These are phyloP conservation scores for Lachancea nothofagi DNA, from an alignment of 805 yeast species.

Conservation along the genomic window DNA sequence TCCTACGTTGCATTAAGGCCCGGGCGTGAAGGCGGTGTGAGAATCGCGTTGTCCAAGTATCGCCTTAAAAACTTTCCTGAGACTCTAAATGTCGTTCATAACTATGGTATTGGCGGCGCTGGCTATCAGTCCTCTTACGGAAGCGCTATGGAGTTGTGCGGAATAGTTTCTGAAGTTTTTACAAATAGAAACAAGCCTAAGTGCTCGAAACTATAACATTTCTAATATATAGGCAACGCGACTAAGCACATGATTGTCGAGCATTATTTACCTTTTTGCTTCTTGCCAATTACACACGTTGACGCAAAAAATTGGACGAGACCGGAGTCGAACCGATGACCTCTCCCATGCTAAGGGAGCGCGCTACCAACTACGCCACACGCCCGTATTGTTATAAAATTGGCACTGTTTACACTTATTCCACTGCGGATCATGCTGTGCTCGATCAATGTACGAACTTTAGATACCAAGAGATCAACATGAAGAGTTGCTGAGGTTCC, in stretches of 20 bases:
- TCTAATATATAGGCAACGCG: no score
- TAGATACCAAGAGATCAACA: no score
- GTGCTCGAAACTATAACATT: not conserved
- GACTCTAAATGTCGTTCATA: slow-evolving; percentile 43
- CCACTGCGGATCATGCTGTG: no score
- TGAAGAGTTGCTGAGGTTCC: no score
- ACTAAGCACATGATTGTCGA: no score
- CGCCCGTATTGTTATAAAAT: slow-evolving; percentile 38
- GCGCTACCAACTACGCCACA: slow-evolving; percentile 79
- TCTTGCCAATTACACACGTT: not conserved
- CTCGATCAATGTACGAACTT: no score
- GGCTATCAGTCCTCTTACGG: slow-evolving; percentile 75
- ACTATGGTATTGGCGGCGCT: slow-evolving; percentile 70
- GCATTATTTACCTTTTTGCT: not conserved
- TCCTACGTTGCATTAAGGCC: slow-evolving; percentile 54
- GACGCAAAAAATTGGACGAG: slow-evolving; percentile 47
- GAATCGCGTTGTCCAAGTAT: slow-evolving; percentile 41
- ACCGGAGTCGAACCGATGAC: slow-evolving; percentile 73
- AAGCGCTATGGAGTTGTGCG: slow-evolving; percentile 44
- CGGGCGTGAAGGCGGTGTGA: slow-evolving; percentile 53
- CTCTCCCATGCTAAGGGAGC: slow-evolving; percentile 70
- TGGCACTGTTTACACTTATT: no score
- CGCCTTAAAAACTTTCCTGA: slow-evolving; percentile 7
- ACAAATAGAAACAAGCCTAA: slow-evolving; percentile 15
- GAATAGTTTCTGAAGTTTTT: slow-evolving; percentile 30